Percentiles rank a stretch among this genome's conserved stretches.
Conservation (phyloP, 352 stramenopile species). For the Globisporangium cystogenes region DNA sequence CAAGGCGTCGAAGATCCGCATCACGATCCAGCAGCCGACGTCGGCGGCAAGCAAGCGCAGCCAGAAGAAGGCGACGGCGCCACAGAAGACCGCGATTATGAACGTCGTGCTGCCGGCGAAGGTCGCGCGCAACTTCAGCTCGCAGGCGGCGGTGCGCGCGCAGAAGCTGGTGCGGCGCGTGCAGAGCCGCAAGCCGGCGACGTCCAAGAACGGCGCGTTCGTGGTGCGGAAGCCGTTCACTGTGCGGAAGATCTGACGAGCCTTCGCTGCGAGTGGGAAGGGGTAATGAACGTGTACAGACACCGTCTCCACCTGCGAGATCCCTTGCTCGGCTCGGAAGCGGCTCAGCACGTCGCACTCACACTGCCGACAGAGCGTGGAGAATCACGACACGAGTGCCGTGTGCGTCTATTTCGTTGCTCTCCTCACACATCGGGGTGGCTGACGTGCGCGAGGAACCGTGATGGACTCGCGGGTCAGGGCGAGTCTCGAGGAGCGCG, state of each 20-base stretch:
- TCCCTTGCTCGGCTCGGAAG: not conserved
- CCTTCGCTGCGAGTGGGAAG: slow-evolving; percentile 1
- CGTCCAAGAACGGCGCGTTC: slow-evolving; percentile 42
- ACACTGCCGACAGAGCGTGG: not conserved
- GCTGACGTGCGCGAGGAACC: not conserved
- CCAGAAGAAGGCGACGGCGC: slow-evolving; percentile 19
- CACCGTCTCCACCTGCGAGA: not conserved
- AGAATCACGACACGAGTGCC: not conserved
- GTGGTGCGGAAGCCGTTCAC: slow-evolving; percentile 43
- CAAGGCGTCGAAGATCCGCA: slow-evolving; percentile 30
- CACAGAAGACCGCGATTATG: slow-evolving; percentile 21
- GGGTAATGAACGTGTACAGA: slow-evolving; percentile 15
- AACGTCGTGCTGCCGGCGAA: slow-evolving; percentile 12
- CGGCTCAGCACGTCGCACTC: not conserved
- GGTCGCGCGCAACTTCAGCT: slow-evolving; percentile 9
- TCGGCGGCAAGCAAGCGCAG: slow-evolving; percentile 4
- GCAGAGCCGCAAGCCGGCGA: slow-evolving; percentile 9
- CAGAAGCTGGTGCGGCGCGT: slow-evolving; percentile 8
- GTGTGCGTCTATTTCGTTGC: slow-evolving; percentile 1
- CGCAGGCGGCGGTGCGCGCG: slow-evolving; percentile 1
- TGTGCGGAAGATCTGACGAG: slow-evolving; percentile 22
- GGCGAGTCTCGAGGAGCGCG: not conserved
- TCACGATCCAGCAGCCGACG: slow-evolving; percentile 22
- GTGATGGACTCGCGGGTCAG: not conserved
- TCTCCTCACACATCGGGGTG: not conserved